phyloP scores from a whole-genome alignment of 768 basidiomycete species.

The Russula emetica region DNA sequence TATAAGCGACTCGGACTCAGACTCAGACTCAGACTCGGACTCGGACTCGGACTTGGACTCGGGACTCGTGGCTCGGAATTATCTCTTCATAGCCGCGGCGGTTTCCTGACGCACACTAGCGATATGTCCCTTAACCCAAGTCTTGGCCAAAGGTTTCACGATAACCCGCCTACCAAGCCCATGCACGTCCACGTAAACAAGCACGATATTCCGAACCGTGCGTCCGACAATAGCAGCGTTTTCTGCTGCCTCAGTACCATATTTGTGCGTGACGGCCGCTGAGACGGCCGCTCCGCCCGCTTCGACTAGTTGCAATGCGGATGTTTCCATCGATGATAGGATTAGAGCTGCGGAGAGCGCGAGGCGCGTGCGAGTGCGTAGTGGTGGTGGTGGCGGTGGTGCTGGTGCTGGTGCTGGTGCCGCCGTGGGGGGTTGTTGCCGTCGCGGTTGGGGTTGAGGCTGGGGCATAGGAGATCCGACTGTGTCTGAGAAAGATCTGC shows the following conservation, averaged over 20 bases:
- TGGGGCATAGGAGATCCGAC: not conserved
- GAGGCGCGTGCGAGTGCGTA: slow-evolving; percentile 8
- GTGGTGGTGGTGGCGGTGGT: not conserved
- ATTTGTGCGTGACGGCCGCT: slow-evolving; percentile 27
- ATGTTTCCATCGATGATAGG: slow-evolving; percentile 16
- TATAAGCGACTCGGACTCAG: too few species aligned
- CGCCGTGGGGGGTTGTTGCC: not conserved
- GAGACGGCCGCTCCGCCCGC: slow-evolving; percentile 23
- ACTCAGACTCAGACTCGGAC: too few species aligned
- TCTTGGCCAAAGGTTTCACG: slow-evolving; percentile 20
- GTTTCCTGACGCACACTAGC: not conserved
- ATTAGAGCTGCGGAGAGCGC: slow-evolving; percentile 25
- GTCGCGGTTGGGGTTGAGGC: not conserved
- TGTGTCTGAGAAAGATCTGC: slow-evolving; percentile 1
- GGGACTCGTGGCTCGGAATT: not conserved
- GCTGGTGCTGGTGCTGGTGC: too few species aligned
- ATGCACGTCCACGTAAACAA: slow-evolving; percentile 25
- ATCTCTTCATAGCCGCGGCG: not conserved
- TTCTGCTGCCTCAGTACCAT: slow-evolving; percentile 17
- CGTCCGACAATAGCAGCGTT: slow-evolving; percentile 22
- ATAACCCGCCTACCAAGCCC: slow-evolving; percentile 22
- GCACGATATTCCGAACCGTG: slow-evolving; percentile 25
- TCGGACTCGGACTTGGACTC: too few species aligned
- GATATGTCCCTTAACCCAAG: slow-evolving; percentile 13
- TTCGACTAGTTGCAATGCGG: slow-evolving; percentile 18